Evolutionary conservation across 2,329 filamentous ascomycete species (phyloP).

Genomic region (Exophiala sideris): DNA sequence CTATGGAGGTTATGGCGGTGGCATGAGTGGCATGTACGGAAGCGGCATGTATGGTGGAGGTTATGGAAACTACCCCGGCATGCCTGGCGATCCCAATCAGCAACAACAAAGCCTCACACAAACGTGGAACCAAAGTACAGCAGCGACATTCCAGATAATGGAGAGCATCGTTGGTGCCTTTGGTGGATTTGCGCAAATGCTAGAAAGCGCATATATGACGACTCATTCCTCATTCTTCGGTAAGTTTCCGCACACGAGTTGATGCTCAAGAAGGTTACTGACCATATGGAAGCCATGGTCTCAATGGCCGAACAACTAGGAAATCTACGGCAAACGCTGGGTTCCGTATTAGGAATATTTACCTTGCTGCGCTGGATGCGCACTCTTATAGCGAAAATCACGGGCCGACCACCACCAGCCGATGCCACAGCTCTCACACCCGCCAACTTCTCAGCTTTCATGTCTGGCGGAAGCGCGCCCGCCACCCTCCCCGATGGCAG

Average conservation of each 20-base stretch:
- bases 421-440: conserved; percentile 85
- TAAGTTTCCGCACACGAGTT: conserved; percentile 46
- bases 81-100: conserved; percentile 65
- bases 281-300: conserved; percentile 71
- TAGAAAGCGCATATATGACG: conserved; percentile 99
- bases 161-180: conserved; percentile 96
- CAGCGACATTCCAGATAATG: conserved; percentile 96
- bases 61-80: conserved; percentile 45
- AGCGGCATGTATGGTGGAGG: conserved; percentile 48
- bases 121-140: conserved; percentile 89
- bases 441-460: conserved; percentile 84
- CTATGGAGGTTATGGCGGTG: conserved; percentile 42
- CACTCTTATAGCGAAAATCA: conserved; percentile 85
- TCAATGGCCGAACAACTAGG: conserved; percentile 97
- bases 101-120: conserved; percentile 70
- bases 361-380: conserved; percentile 93
- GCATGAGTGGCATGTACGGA: conserved; percentile 37
- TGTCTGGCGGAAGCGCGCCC: conserved; percentile 58
- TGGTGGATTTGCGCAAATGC: conserved; percentile 96
- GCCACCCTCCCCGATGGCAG: conserved; percentile 62
- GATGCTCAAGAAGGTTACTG: conserved; percentile 5
- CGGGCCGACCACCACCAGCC: conserved; percentile 83
- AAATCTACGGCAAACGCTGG: conserved; percentile 86
- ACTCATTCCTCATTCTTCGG: conserved; percentile 98
- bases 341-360: conserved; percentile 91